phyloP scores from a whole-genome alignment of 371 early-diverging fungal genomes.

The Choanephora cucurbitarum region DNA sequence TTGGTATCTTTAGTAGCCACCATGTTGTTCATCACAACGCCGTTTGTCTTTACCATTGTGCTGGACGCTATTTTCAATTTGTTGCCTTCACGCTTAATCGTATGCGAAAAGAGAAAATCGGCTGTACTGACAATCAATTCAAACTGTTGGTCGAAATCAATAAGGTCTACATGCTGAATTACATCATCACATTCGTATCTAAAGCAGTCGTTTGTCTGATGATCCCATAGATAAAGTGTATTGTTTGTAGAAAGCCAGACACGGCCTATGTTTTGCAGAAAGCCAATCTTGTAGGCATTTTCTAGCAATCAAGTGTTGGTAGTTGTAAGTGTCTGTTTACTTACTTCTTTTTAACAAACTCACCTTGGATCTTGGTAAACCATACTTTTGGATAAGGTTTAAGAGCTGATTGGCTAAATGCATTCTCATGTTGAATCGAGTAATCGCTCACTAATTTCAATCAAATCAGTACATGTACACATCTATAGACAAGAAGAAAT shows the following conservation, averaged over 20 bases:
- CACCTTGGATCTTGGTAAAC: neutral
- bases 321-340: no score
- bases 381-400: neutral
- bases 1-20: conserved; percentile 53
- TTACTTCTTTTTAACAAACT: no score
- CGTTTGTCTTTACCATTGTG: neutral
- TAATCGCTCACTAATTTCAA: neutral
- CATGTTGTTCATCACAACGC: conserved; percentile 13
- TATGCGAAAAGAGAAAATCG: conserved; percentile 17
- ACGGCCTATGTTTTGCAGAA: conserved; percentile 7
- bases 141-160: neutral
- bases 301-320: no score
- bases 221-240: conserved; percentile 19
- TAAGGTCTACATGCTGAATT: conserved; percentile 17
- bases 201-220: conserved; percentile 7
- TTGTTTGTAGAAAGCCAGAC: conserved; percentile 13
- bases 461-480: no score
- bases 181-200: conserved; percentile 12
- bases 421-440: neutral
- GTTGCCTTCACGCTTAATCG: neutral
- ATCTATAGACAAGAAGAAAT: neutral
- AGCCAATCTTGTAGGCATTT: conserved; percentile 16
- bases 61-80: conserved; percentile 8
- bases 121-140: conserved; percentile 14
- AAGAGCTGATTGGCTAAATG: neutral